Conservation (phyloP, 495 filamentous ascomycete genomes). For the Apodospora peruviana region DNA sequence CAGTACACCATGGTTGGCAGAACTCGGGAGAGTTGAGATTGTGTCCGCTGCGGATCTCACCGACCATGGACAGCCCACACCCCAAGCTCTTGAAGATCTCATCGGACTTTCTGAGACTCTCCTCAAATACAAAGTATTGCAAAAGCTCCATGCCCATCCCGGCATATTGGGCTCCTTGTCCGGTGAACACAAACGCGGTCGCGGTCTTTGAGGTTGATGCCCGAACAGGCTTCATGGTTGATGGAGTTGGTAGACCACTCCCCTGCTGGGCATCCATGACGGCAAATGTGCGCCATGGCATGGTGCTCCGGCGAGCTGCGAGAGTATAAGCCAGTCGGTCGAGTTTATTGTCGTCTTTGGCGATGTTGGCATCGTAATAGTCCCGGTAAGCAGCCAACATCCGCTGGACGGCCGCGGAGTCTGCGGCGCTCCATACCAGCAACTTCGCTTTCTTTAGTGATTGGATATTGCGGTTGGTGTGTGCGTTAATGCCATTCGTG, state of each 20-base stretch:
- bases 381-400: background rate
- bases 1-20: conserved; percentile 40
- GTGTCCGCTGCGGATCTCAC: background rate
- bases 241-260: too few species aligned
- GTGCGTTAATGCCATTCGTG: too few species aligned
- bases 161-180: conserved; percentile 38
- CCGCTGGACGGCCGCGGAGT: conserved; percentile 1
- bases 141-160: conserved; percentile 44
- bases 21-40: conserved; percentile 33
- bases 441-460: background rate
- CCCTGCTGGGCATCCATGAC: too few species aligned
- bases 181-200: conserved; percentile 31
- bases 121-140: conserved; percentile 19
- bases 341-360: background rate
- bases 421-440: conserved; percentile 1
- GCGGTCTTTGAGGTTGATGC: background rate
- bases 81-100: conserved; percentile 9
- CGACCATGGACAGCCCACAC: conserved; percentile 26
- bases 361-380: background rate
- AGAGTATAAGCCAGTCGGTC: conserved; percentile 3
- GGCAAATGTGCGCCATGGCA: conserved; percentile 1
- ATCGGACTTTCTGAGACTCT: conserved; percentile 17
- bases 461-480: background rate
- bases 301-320: background rate
- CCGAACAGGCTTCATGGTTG: too few species aligned